Base-by-base conservation (phyloP, 352 stramenopile genomes). In the Phytophthora tentaculata region DNA sequence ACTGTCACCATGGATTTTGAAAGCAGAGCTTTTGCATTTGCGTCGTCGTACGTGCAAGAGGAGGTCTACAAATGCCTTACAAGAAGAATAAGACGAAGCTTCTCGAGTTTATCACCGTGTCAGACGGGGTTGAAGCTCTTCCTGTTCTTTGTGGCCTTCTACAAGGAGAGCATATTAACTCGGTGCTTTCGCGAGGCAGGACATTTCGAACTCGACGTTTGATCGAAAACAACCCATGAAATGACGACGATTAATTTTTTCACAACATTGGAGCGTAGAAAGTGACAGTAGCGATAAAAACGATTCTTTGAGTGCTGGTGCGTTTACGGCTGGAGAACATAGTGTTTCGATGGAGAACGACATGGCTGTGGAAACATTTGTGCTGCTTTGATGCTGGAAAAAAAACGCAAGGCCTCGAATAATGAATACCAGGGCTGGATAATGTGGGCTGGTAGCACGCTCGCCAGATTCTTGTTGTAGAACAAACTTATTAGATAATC, bases 201-300 rank as follows among this genome's bases (percentile, higher is more conserved):
- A 45, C 17, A 9, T 56, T 56, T 29, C 28, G 28, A 56, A 29
- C 47, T 56, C 29, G 50, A 2, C 50, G 20, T 10, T 29, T 45
- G n/a, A n/a, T 43, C 29, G 29, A 20, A 28, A 29, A 56, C 9
- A 9, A 13, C 7, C n/a, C 24, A 12, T 19, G 7, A 17, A 7
- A 51, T 9, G 45, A 51, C 20, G 8, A 51, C 22, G 22, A 51
- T 51, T 19, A 51, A 29, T 14, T 28, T 23, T 49, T 23, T 23
- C 17, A 32, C 28, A 32, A 19, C 5, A 49, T 26, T 17, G 17
- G 7, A 19, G 26, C 16, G 19, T 17, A 19, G 17, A 49, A 32
- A 32, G 28, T 17, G 43, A 49, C 19, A 19, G 5, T 19, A 19
- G 26, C 5, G 43, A 13, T 8, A 17, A 44, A 26, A 17, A 28